These are phyloP conservation scores for Arxiozyma slooffiae DNA, from an alignment of 1,139 yeast genomes.

Conservation along the genomic window DNA sequence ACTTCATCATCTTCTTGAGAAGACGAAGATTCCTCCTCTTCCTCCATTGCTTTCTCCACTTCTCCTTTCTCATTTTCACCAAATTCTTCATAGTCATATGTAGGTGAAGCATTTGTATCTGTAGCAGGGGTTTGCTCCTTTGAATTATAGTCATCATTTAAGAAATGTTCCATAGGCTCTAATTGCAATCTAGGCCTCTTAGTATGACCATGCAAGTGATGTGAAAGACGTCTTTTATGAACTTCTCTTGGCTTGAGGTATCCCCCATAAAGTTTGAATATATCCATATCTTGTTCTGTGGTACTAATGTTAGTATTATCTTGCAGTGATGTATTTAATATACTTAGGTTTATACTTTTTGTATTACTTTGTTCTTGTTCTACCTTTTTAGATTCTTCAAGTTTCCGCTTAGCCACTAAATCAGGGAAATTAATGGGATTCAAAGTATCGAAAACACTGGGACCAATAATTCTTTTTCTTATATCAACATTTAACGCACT, in stretches of 20 bases:
- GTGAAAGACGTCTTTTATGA: slow-evolving; percentile 10
- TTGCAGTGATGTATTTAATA: slow-evolving; percentile 9
- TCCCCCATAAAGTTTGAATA: slow-evolving; percentile 27
- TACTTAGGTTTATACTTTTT: slow-evolving; percentile 7
- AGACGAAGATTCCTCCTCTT: slow-evolving; percentile 9
- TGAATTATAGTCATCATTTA: slow-evolving; percentile 41
- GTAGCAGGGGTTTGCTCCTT: slow-evolving; percentile 18
- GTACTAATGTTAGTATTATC: slow-evolving; percentile 1
- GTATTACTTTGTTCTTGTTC: slow-evolving; percentile 19
- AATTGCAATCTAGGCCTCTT: slow-evolving; percentile 12
- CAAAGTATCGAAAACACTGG: slow-evolving; percentile 53
- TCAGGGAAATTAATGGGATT: slow-evolving; percentile 52
- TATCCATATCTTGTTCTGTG: slow-evolving; percentile 22
- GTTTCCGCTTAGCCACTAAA: slow-evolving; percentile 36
- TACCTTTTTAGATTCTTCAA: slow-evolving; percentile 28
- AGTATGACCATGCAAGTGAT: background rate
- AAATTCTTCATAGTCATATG: slow-evolving; percentile 10
- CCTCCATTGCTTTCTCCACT: slow-evolving; percentile 3
- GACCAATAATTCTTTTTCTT: slow-evolving; percentile 65
- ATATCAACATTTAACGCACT: slow-evolving; percentile 60
- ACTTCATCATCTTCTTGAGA: slow-evolving; percentile 2
- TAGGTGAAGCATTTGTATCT: slow-evolving; percentile 8
- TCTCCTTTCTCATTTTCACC: slow-evolving; percentile 9
- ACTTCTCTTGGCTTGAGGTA: slow-evolving; percentile 8
- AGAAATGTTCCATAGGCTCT: slow-evolving; percentile 61